Base-by-base conservation (phyloP, 2,329 filamentous ascomycete species). In the Ascochyta fabae region DNA sequence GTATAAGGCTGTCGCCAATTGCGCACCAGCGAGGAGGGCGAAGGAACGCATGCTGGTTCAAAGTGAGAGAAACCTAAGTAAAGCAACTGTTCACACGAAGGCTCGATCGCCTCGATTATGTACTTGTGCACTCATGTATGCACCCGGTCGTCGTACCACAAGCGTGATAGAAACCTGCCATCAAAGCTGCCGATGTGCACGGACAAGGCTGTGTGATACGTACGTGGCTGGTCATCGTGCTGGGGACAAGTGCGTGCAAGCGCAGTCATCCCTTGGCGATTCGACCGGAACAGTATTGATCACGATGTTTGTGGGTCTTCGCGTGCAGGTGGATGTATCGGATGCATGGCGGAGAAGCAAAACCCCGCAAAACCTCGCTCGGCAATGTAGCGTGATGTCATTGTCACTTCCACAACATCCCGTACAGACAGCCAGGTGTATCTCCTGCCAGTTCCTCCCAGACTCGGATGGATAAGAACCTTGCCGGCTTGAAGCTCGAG, bases 1-100 rank as follows among this genome's bases (percentile, higher is more conserved):
- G 71, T 84, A 88, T 19, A 89, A 72, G 12, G 81, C 83, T 8
- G 56, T 48, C 8, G 63, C 62, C 56, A 70, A 61, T 56, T 67
- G 71, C 47, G 48, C 60, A n/a, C 58, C 53, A 8, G 59, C 63
- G 39, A 65, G 40, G 19, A 69, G 44, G 15, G 58, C 39, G 31
- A 52, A 58, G 12, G 56, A 61, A 22, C 58, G 58, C 53, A 64
- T 61, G 42, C 53, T 44, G 49, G 29, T 36, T 53, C 38, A 46
- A 40, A 48, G 38, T 22, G 41, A 58, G 36, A 43, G 34, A 48
- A 38, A 23, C 16, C 43, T 31, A 13, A 16, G 12, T 24, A 33
- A 19, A 38, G 26, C 13, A 34, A 43, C 1, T 24, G 16, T 13
- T 16, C 31, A 26, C 19, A 42, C 10, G 15, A 16, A 23, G 16